Base-by-base conservation (phyloP, 2,329 filamentous ascomycete species). In the Samsoniella hepiali region DNA sequence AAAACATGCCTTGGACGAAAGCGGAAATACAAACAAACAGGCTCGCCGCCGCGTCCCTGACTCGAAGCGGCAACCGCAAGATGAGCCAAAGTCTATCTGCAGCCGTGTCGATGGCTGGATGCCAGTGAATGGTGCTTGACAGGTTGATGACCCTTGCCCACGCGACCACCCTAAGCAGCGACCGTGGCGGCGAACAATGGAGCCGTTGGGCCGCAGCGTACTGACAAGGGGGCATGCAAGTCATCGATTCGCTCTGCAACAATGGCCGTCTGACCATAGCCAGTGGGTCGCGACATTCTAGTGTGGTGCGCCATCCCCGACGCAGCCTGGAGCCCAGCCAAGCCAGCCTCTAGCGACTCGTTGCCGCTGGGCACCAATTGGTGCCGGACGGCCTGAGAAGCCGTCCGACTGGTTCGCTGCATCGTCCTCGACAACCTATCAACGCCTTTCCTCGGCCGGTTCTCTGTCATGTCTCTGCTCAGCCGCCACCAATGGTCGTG, bases 171-270 rank as follows among this genome's bases (percentile, higher is more conserved):
- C 55, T 47, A 47, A 40, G 42, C 51, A 54, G 32, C 31, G 42
- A 53, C n/a, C 11, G 50, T 55, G 50, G 42, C 59, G 42, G 34
- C 51, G 31, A 56, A 62, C 51, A 55, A 62, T 62, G 59, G 59
- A 42, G 42, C 59, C 34, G 42, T 50, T 50, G 59, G 59, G 59
- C 50, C 51, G 59, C 51, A 40, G 59, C 44, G 51, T 56, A 51
- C 15, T 7, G 62, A 51, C 55, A 59, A 36, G 55, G 38, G 40
- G 38, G 29, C 36, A 63, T 59, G 62, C 62, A 63, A 59, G 62
- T 54, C 62, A 63, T 63, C 62, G 62, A 63, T 59, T 63, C 62
- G 62, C 62, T 63, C 55, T 59, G 47, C 62, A 54, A 45, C 47
- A 54, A 58, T 49, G 62, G 29, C 47, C 62, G 38, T 63, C 62